Evolutionary conservation across 768 basidiomycete species (phyloP).

Genomic region (Lactarius vividus): DNA sequence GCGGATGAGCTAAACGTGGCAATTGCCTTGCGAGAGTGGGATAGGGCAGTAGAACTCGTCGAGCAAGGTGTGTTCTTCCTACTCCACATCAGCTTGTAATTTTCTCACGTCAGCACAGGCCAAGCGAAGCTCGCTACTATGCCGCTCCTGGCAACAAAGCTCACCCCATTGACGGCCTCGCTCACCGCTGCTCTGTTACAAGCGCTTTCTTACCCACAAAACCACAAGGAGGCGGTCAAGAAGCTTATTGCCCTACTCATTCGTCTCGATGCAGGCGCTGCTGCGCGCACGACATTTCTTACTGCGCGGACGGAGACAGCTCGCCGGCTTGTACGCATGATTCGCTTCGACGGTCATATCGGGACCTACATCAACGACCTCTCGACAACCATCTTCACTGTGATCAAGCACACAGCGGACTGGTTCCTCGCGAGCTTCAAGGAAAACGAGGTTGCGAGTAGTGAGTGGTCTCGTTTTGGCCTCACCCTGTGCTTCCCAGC

Average conservation of each 20-base stretch:
- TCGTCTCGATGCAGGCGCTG: slow-evolving; percentile 70
- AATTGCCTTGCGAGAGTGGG: slow-evolving; percentile 87
- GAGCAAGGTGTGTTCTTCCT: slow-evolving; percentile 59
- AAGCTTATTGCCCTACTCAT: slow-evolving; percentile 68
- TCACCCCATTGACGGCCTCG: slow-evolving; percentile 62
- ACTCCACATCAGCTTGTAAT: not conserved
- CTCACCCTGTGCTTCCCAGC: not conserved
- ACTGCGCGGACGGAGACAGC: slow-evolving; percentile 74
- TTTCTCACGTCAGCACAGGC: slow-evolving; percentile 38
- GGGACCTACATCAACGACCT: slow-evolving; percentile 83
- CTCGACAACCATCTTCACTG: slow-evolving; percentile 86
- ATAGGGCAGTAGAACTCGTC: slow-evolving; percentile 77
- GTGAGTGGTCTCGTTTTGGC: slow-evolving; percentile 47
- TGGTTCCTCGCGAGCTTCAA: slow-evolving; percentile 97
- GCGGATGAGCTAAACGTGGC: slow-evolving; percentile 89
- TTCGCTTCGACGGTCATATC: slow-evolving; percentile 87
- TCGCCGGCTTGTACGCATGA: slow-evolving; percentile 74
- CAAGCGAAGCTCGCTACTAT: slow-evolving; percentile 57
- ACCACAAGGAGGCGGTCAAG: slow-evolving; percentile 74
- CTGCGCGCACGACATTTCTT: slow-evolving; percentile 82
- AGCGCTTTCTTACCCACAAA: slow-evolving; percentile 69
- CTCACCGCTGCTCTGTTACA: slow-evolving; percentile 68
- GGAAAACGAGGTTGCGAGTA: slow-evolving; percentile 90
- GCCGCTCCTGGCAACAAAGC: slow-evolving; percentile 54
- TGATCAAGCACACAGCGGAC: slow-evolving; percentile 95